Conservation (phyloP, 139 green algal species). For the Chlamydomonas schloesseri region DNA sequence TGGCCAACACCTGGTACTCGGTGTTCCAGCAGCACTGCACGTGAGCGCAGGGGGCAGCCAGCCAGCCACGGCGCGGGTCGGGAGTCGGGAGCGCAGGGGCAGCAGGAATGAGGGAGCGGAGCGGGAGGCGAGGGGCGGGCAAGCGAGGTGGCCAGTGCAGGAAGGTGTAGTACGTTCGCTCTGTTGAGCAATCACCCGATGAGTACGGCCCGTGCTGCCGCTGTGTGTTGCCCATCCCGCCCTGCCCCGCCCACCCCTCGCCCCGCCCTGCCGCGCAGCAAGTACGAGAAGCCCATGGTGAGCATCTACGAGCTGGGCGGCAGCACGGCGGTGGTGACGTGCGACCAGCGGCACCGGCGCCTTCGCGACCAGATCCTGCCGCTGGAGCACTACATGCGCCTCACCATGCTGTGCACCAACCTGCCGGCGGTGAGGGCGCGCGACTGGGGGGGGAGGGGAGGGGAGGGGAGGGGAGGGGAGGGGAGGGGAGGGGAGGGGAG, state of each 20-base stretch:
- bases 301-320: constrained; percentile 32
- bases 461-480: neutral
- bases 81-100: too few species aligned
- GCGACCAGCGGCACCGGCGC: constrained; percentile 49
- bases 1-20: constrained; percentile 62
- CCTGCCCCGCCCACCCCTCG: too few species aligned
- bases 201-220: too few species aligned
- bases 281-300: neutral
- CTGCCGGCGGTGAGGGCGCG: constrained; percentile 26
- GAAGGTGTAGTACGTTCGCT: too few species aligned
- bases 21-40: constrained; percentile 79
- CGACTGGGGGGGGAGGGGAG: neutral
- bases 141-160: too few species aligned
- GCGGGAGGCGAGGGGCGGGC: too few species aligned
- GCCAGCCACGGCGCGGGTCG: too few species aligned
- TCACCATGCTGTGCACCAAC: neutral
- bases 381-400: constrained; percentile 31
- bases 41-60: neutral
- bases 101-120: too few species aligned
- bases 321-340: constrained; percentile 39
- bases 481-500: neutral
- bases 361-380: constrained; percentile 25
- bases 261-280: neutral
- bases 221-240: too few species aligned
- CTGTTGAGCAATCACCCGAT: too few species aligned